These are phyloP conservation scores for Noccaea bulbosa DNA, from an alignment of 345 rosid genomes.

Conservation along the genomic window DNA sequence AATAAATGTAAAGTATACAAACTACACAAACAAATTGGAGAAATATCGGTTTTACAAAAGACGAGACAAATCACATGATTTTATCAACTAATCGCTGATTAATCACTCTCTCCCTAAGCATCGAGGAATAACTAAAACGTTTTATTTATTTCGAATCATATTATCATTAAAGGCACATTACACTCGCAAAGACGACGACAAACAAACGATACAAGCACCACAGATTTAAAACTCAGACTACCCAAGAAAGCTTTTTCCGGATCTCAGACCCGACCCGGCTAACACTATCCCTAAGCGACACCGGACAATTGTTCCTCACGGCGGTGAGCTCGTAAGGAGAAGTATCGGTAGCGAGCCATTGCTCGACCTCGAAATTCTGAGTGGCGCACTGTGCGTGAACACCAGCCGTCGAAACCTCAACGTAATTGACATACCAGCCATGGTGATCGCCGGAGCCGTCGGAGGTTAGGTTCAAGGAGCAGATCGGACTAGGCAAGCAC, in stretches of 20 bases:
- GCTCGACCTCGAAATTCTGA: conserved; percentile 72
- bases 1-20: not conserved
- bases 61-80: not conserved
- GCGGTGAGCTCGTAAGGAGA: conserved; percentile 70
- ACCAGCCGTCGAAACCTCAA: conserved; percentile 66
- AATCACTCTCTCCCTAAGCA: not conserved
- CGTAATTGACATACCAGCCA: conserved; percentile 90
- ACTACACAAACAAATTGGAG: not conserved
- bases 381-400: conserved; percentile 59
- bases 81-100: not conserved
- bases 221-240: conserved; percentile 3
- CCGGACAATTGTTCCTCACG: conserved; percentile 54
- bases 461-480: conserved; percentile 72
- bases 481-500: conserved; percentile 57
- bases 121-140: not conserved
- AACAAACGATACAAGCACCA: conserved; percentile 6
- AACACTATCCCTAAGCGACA: conserved; percentile 12
- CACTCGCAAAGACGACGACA: conserved; percentile 19
- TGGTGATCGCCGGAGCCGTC: conserved; percentile 74
- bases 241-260: conserved; percentile 40
- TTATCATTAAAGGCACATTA: conserved; percentile 10
- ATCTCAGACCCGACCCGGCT: conserved; percentile 40
- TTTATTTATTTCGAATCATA: conserved; percentile 33
- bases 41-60: not conserved
- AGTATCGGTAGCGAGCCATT: conserved; percentile 79